A percentile compares a stretch with the other conserved stretches of the same genome.
phyloP scores from a whole-genome alignment of 345 rosid species.

The Pistacia atlantica region DNA sequence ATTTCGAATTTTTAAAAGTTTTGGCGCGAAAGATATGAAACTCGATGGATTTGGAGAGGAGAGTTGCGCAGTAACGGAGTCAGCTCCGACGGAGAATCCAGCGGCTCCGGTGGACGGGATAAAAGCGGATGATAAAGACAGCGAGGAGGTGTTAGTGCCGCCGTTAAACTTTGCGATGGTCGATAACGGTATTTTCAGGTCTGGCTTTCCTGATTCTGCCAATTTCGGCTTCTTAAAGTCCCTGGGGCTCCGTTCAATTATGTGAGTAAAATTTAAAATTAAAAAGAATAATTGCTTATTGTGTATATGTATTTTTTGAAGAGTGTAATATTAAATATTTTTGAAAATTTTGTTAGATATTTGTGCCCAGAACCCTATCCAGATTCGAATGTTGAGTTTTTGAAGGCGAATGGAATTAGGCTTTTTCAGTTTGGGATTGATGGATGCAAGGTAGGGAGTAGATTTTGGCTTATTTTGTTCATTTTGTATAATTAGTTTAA shows the following conservation, averaged over 20 bases:
- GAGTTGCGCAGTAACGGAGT: background rate
- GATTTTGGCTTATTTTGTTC: background rate
- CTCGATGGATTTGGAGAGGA: conserved; percentile 7
- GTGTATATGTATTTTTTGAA: background rate
- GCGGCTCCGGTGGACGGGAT: conserved; percentile 1
- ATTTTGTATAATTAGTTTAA: background rate
- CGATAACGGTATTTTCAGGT: conserved; percentile 66
- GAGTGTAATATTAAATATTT: too few relatives aligned
- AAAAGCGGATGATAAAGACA: conserved; percentile 27
- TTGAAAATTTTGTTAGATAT: conserved; percentile 39
- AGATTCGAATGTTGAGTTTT: conserved; percentile 53
- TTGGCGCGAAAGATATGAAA: conserved; percentile 28
- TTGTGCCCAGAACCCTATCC: conserved; percentile 76
- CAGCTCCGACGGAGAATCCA: background rate
- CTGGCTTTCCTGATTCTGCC: conserved; percentile 71
- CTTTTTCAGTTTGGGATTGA: conserved; percentile 85
- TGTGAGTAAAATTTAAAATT: conserved; percentile 38
- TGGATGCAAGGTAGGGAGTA: conserved; percentile 58
- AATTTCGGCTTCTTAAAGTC: conserved; percentile 69
- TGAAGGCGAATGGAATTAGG: conserved; percentile 52
- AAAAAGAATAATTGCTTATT: too few relatives aligned
- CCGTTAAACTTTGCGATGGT: conserved; percentile 79
- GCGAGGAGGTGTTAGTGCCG: conserved; percentile 57
- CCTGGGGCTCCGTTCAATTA: conserved; percentile 63
- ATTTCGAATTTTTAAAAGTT: background rate